These are phyloP conservation scores for Pseudotsuga menziesii DNA, from an alignment of 75 land plant species.

Conservation along the genomic window DNA sequence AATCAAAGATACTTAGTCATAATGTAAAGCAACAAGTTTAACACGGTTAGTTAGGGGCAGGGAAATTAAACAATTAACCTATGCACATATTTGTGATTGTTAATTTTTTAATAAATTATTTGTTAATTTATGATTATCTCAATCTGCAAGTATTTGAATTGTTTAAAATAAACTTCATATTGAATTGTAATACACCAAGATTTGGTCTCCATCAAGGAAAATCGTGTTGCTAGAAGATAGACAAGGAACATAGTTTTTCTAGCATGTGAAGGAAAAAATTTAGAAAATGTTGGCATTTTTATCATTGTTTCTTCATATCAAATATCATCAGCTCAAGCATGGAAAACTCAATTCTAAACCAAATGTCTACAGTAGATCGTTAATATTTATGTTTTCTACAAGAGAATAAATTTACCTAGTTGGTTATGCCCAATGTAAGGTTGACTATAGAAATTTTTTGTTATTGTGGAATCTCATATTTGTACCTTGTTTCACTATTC, in stretches of 20 bases:
- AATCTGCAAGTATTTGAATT: background rate
- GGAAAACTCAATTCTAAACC: too few relatives aligned
- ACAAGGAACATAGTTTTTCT: background rate
- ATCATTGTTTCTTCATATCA: background rate
- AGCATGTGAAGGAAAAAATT: background rate
- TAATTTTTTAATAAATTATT: too few relatives aligned
- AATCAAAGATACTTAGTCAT: background rate
- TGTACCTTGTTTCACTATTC: too few relatives aligned
- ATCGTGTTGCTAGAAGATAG: background rate
- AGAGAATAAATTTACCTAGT: too few relatives aligned
- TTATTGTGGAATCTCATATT: too few relatives aligned
- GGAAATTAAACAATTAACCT: background rate
- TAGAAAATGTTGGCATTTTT: background rate
- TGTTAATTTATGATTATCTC: background rate
- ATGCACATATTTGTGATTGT: too few relatives aligned
- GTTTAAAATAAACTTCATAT: background rate
- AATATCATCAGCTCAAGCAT: too few relatives aligned
- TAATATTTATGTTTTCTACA: too few relatives aligned
- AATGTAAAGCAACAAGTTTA: background rate
- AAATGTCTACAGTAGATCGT: too few relatives aligned
- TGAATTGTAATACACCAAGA: background rate
- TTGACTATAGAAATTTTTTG: too few relatives aligned
- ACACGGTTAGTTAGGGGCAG: background rate
- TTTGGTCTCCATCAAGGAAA: background rate
- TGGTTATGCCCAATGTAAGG: too few relatives aligned